Conservation (phyloP, 352 stramenopile species). For the Aphanomyces astaci region DNA sequence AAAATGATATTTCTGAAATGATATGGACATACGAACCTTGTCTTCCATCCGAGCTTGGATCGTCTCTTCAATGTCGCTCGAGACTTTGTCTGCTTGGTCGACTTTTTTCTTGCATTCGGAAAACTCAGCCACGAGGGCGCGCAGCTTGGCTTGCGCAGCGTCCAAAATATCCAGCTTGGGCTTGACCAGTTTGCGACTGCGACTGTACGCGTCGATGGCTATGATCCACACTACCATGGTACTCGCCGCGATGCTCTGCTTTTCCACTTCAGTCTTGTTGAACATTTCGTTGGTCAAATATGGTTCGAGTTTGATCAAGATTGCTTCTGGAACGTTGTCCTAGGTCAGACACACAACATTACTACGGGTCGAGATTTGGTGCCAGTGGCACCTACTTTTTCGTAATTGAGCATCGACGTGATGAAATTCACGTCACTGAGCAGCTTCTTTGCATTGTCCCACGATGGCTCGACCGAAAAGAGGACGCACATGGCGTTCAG, state of each 20-base stretch:
- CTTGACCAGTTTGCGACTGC: conserved; percentile 38
- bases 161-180: conserved; percentile 62
- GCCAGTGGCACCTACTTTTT: conserved; percentile 32
- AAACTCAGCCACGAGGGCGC: conserved; percentile 53
- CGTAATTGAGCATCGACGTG: conserved; percentile 53
- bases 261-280: conserved; percentile 56
- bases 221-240: conserved; percentile 72
- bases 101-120: conserved; percentile 60
- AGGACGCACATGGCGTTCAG: conserved; percentile 64
- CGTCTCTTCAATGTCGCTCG: conserved; percentile 13
- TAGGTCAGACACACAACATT: neutral
- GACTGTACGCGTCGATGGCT: conserved; percentile 58
- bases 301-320: conserved; percentile 38
- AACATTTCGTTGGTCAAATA: conserved; percentile 54
- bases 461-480: conserved; percentile 58
- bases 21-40: too few relatives aligned
- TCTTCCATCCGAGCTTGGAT: conserved; percentile 18
- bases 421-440: conserved; percentile 63
- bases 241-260: conserved; percentile 64
- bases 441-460: conserved; percentile 59
- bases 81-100: conserved; percentile 34
- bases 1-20: too few relatives aligned
- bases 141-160: conserved; percentile 41
- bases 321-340: conserved; percentile 40
- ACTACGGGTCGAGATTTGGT: neutral